Evolutionary conservation across 83 land plant species (phyloP).

Genomic region (Picea abies): DNA sequence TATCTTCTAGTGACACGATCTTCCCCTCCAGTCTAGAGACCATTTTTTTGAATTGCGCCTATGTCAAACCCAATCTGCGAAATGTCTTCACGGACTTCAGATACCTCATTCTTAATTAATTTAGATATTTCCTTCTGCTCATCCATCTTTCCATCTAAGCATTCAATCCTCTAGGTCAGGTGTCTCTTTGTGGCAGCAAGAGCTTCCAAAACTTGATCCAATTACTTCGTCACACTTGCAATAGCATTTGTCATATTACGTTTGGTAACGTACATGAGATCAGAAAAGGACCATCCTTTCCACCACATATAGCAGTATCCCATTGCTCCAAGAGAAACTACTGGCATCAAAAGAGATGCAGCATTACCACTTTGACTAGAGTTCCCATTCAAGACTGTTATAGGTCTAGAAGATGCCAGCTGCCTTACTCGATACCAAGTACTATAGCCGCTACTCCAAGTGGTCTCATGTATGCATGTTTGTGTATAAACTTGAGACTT

Average conservation of each 20-base stretch:
- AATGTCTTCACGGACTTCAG: constrained; percentile 38
- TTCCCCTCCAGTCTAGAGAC: constrained; percentile 56
- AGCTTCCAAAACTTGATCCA: constrained; percentile 60
- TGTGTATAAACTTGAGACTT: too few relatives aligned
- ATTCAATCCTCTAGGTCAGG: constrained; percentile 48
- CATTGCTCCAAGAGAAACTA: constrained; percentile 62
- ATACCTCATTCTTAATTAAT: constrained; percentile 50
- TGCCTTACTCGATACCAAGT: too few relatives aligned
- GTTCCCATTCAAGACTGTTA: too few relatives aligned
- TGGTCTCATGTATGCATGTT: too few relatives aligned
- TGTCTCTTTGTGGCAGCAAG: constrained; percentile 65
- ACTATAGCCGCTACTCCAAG: too few relatives aligned
- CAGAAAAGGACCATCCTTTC: constrained; percentile 80
- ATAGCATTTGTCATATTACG: constrained; percentile 70
- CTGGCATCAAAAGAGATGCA: constrained; percentile 49
- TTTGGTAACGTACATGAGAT: constrained; percentile 75
- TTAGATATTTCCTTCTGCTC: constrained; percentile 59
- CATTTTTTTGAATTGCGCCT: constrained; percentile 48
- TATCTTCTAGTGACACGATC: constrained; percentile 52
- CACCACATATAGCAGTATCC: constrained; percentile 79
- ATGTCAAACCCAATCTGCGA: constrained; percentile 71
- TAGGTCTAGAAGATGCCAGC: too few relatives aligned
- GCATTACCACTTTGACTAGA: too few relatives aligned
- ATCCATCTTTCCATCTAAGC: constrained; percentile 63
- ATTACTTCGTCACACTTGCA: constrained; percentile 60